Conservation (phyloP, 805 yeast species). For the Candida stauntonica region DNA sequence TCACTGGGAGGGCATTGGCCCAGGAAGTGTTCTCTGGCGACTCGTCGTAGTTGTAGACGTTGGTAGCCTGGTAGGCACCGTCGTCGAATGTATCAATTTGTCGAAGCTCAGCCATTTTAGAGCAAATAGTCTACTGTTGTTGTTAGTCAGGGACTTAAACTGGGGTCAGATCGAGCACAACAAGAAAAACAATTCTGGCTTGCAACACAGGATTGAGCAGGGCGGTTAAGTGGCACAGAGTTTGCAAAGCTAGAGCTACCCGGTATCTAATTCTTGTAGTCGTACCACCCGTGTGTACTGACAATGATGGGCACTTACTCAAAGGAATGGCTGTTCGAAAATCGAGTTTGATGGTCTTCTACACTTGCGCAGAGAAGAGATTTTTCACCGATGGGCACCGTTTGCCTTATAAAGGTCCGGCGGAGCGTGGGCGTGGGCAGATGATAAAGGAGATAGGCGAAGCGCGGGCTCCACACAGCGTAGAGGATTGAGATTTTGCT, state of each 20-base stretch:
- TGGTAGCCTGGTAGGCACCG: conserved; percentile 12
- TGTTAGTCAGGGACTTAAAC: background rate
- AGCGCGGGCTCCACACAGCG: no score
- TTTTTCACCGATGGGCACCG: background rate
- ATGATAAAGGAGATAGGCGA: background rate
- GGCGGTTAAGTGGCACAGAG: no score
- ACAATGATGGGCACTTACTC: background rate
- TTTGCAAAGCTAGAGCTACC: no score
- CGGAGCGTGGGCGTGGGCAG: background rate
- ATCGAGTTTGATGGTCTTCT: background rate
- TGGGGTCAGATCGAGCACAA: no score
- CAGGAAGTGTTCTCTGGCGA: conserved; percentile 77
- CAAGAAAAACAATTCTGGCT: no score
- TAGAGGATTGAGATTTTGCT: no score
- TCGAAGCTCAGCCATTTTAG: conserved; percentile 12
- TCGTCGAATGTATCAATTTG: conserved; percentile 15
- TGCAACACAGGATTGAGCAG: no score
- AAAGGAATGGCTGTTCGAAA: background rate
- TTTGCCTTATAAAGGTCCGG: background rate
- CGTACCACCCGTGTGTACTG: no score
- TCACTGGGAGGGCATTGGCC: conserved; percentile 85
- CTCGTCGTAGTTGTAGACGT: conserved; percentile 54
- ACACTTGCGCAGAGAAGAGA: background rate
- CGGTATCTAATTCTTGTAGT: no score
- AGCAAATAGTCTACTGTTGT: background rate